Conservation (phyloP, 108 stramenopile species). For the Craspedostauros australis region DNA sequence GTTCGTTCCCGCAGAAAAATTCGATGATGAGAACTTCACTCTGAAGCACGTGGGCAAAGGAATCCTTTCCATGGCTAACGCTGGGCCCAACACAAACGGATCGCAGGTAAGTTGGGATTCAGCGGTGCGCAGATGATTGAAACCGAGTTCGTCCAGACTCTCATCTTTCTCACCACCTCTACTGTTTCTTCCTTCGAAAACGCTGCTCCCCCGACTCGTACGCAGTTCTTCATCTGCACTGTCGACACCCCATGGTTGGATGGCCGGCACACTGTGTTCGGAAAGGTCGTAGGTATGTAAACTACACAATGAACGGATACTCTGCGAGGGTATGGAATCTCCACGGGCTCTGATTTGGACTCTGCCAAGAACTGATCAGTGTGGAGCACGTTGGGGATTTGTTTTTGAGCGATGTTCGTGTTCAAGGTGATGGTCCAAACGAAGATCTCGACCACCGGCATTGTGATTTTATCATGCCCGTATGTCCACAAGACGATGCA, state of each 20-base stretch:
- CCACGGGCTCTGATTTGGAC: too few relatives aligned
- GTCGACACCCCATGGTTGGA: conserved; percentile 89
- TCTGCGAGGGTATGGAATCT: too few relatives aligned
- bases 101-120: conserved; percentile 14
- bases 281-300: conserved; percentile 59
- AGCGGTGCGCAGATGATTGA: conserved; percentile 1
- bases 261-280: conserved; percentile 86
- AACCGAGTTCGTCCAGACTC: not conserved
- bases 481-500: not conserved
- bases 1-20: conserved; percentile 11
- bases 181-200: not conserved
- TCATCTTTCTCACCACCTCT: not conserved
- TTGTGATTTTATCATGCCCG: too few relatives aligned
- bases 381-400: too few relatives aligned
- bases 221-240: conserved; percentile 93
- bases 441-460: too few relatives aligned
- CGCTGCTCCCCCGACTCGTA: not conserved
- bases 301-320: not conserved
- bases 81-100: conserved; percentile 34
- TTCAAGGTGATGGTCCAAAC: too few relatives aligned
- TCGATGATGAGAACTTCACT: conserved; percentile 92
- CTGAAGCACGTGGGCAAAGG: conserved; percentile 78
- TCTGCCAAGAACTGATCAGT: too few relatives aligned
- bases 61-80: conserved; percentile 85
- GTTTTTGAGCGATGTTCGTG: too few relatives aligned